Evolutionary conservation across 2,329 filamentous ascomycete species (phyloP).

Genomic region (Parafenestella ontariensis): DNA sequence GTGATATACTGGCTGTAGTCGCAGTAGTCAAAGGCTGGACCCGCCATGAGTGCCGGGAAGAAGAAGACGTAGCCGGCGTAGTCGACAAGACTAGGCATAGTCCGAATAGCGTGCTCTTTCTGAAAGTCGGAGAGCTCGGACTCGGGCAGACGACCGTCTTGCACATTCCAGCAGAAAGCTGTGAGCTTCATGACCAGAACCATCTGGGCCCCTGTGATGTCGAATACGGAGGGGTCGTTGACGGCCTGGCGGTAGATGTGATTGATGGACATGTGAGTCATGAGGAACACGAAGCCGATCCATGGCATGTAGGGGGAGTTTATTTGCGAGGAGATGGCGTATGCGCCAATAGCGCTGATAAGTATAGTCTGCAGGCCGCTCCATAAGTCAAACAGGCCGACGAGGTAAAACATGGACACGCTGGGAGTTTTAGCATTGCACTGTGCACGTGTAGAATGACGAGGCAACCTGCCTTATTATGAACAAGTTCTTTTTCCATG

Average conservation of each 20-base stretch:
- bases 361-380: constrained; percentile 78
- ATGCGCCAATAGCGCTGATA: constrained; percentile 80
- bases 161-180: constrained; percentile 97
- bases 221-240: constrained; percentile 71
- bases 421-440: constrained; percentile 50
- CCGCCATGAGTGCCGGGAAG: constrained; percentile 88
- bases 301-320: constrained; percentile 96
- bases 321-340: constrained; percentile 82
- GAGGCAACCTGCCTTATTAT: constrained; percentile 68
- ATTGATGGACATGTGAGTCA: constrained; percentile 92
- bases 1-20: constrained; percentile 94
- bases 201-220: constrained; percentile 96
- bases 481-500: constrained; percentile 86
- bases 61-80: constrained; percentile 92
- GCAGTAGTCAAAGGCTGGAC: constrained; percentile 91
- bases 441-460: background rate
- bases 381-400: constrained; percentile 95
- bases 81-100: constrained; percentile 79
- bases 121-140: constrained; percentile 86
- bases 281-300: constrained; percentile 91
- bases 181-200: constrained; percentile 97
- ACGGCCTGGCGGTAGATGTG: constrained; percentile 82
- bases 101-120: constrained; percentile 76
- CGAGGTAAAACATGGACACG: constrained; percentile 85
- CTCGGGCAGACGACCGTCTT: constrained; percentile 83